Evolutionary conservation across 106 monocot species (phyloP).

Genomic region (Narthecium ossifragum): DNA sequence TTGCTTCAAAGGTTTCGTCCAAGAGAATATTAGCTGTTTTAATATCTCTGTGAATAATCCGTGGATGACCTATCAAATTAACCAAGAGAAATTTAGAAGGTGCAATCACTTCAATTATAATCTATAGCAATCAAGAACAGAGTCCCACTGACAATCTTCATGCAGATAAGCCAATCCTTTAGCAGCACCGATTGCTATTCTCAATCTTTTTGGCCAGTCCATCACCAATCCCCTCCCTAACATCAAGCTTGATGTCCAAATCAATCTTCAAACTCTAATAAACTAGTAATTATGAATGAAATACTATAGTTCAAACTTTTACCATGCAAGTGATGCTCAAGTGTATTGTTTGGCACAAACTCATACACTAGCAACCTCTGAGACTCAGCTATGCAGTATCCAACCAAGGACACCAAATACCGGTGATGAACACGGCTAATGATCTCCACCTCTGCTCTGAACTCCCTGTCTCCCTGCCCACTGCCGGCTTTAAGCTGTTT

Average conservation of each 20-base stretch:
- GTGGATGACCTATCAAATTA: constrained; percentile 96
- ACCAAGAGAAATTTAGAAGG: constrained; percentile 5
- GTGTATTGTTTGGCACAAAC: constrained; percentile 73
- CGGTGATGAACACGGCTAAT: constrained; percentile 85
- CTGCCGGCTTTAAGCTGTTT: constrained; percentile 82
- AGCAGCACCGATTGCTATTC: constrained; percentile 72
- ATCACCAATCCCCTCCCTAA: constrained; percentile 40
- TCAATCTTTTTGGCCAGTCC: constrained; percentile 79
- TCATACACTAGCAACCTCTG: constrained; percentile 79
- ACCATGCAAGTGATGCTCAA: constrained; percentile 91
- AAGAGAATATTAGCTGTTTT: constrained; percentile 91
- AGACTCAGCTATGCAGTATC: constrained; percentile 62
- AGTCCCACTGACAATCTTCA: constrained; percentile 65
- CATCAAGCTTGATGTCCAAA: neutral
- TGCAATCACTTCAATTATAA: neutral
- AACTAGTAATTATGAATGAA: too few species aligned
- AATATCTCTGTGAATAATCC: constrained; percentile 86
- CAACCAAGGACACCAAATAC: constrained; percentile 75
- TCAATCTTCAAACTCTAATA: neutral
- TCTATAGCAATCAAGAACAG: neutral
- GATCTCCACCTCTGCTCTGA: constrained; percentile 90
- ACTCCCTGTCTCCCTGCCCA: constrained; percentile 88
- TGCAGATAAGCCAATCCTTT: constrained; percentile 86
- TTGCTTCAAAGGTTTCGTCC: constrained; percentile 75
- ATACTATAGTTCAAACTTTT: too few species aligned